These are phyloP conservation scores for Teratosphaeria zuluensis DNA, from an alignment of 2,329 filamentous ascomycete species.

Conservation along the genomic window DNA sequence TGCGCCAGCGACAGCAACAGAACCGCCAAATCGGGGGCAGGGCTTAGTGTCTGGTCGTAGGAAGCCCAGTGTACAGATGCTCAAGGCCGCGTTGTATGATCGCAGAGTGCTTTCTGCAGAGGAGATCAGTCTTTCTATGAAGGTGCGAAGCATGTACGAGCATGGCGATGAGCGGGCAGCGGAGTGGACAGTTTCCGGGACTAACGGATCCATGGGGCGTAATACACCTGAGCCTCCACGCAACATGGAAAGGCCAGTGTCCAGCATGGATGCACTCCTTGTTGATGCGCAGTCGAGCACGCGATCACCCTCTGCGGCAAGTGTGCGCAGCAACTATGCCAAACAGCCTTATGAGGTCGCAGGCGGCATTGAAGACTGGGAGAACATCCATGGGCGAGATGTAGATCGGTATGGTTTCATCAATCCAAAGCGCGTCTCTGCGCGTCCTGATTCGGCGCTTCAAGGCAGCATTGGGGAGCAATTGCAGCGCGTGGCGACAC, in stretches of 20 bases:
- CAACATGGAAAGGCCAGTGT: neutral
- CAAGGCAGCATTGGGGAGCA: constrained; percentile 15
- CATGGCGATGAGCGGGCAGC: constrained; percentile 48
- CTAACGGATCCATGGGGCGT: neutral
- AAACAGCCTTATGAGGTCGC: constrained; percentile 48
- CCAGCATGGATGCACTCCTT: neutral
- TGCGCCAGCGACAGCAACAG: neutral
- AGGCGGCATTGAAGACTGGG: constrained; percentile 57
- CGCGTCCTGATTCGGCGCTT: constrained; percentile 17
- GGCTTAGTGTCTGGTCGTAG: constrained; percentile 21
- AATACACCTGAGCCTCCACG: neutral
- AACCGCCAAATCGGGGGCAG: neutral
- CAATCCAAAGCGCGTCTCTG: constrained; percentile 30
- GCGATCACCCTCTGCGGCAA: constrained; percentile 2
- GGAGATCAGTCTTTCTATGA: constrained; percentile 53
- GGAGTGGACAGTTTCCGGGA: constrained; percentile 27
- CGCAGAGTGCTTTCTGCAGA: constrained; percentile 50
- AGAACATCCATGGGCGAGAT: constrained; percentile 47
- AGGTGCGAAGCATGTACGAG: constrained; percentile 55
- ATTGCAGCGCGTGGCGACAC: constrained; percentile 51
- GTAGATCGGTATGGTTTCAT: constrained; percentile 61
- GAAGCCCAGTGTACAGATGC: constrained; percentile 27
- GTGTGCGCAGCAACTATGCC: constrained; percentile 11
- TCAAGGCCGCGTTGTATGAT: constrained; percentile 24
- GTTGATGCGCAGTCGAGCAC: neutral